Percentiles rank a stretch among this genome's conserved stretches.
These are phyloP conservation scores for Ganoderma resinaceum DNA, from an alignment of 1,284 basidiomycete genomes.

Conservation along the genomic window DNA sequence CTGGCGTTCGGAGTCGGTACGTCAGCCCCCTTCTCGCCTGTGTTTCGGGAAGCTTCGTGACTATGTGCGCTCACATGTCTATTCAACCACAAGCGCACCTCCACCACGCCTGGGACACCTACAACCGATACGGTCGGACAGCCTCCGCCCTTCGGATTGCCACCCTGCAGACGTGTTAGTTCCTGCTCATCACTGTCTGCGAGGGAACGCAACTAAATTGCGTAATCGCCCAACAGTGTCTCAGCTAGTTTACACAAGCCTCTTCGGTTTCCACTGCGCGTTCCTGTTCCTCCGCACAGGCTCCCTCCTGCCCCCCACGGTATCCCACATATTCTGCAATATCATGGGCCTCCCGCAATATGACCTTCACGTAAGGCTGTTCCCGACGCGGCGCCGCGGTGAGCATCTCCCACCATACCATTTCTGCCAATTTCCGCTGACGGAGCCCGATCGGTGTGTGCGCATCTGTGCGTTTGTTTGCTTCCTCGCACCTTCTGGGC, in stretches of 20 bases:
- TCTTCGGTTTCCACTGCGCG: slow-evolving; percentile 92
- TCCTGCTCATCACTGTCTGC: background rate
- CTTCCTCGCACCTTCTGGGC: background rate
- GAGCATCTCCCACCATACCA: slow-evolving; percentile 19
- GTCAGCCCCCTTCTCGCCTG: slow-evolving; percentile 34
- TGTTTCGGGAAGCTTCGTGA: slow-evolving; percentile 1
- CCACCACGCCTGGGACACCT: slow-evolving; percentile 91
- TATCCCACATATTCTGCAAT: slow-evolving; percentile 92
- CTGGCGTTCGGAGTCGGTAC: slow-evolving; percentile 88
- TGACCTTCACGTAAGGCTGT: slow-evolving; percentile 42
- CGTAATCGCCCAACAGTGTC: slow-evolving; percentile 59
- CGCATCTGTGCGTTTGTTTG: background rate
- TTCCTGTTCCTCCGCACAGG: slow-evolving; percentile 88
- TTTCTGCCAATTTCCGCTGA: slow-evolving; percentile 8
- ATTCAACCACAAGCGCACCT: slow-evolving; percentile 72
- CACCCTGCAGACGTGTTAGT: slow-evolving; percentile 64
- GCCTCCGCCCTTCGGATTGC: slow-evolving; percentile 68
- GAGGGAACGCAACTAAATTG: background rate
- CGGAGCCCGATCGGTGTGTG: slow-evolving; percentile 8
- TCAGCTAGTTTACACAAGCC: slow-evolving; percentile 88
- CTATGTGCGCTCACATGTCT: background rate
- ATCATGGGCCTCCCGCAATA: slow-evolving; percentile 87
- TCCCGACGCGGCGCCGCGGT: slow-evolving; percentile 39
- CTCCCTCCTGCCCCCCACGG: slow-evolving; percentile 65
- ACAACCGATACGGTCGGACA: slow-evolving; percentile 73